Evolutionary conservation across 169 alveolate genomes (phyloP), one percentile per base, ranked within the genome.

Genomic region (Plasmodium gaboni): DNA sequence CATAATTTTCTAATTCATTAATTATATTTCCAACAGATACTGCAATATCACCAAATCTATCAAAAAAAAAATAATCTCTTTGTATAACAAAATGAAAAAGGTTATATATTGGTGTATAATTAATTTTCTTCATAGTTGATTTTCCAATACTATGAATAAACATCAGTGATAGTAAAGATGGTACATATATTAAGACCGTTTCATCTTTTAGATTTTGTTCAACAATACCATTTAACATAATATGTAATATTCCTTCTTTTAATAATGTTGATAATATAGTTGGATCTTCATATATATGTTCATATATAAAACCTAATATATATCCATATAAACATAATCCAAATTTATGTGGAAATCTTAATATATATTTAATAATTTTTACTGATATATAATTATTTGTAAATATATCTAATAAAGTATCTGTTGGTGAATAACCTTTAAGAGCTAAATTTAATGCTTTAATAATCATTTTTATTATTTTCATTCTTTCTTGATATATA

Each of bases 41-140:
- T 17, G 96, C 94, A 32, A 94, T 94, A 57, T 94, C 96, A 5
- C 96, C 96, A 73, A 94, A 94, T 73, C 95, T 86, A 51, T 94
- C 95, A 63, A 91, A 94, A 42, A 94, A 88, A n/a, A 94, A 94
- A 73, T 91, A 94, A 55, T 94, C 96, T 55, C 51, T 88, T 24
- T 92, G 86, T 7, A 89, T 64, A 7, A 94, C 90, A 46, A 92
- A 91, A 32, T 92, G 95, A 46, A 92, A 73, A 38, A 94, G 28
- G 59, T 74, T 89, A 87, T 91, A 68, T 42, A 93, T 76, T 19
- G 93, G 94, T n/a, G 91, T 57, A 61, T 90, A 92, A 38, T 92
- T 73, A 48, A 78, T 46, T 28, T 72, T 73, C 85, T 85, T 92
- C 92, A 92, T 92, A 69, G 92, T 88, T 3, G 91, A 94, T 64